Base-by-base conservation (phyloP, 2,329 filamentous ascomycete genomes). In the Exophiala xenobiotica region DNA sequence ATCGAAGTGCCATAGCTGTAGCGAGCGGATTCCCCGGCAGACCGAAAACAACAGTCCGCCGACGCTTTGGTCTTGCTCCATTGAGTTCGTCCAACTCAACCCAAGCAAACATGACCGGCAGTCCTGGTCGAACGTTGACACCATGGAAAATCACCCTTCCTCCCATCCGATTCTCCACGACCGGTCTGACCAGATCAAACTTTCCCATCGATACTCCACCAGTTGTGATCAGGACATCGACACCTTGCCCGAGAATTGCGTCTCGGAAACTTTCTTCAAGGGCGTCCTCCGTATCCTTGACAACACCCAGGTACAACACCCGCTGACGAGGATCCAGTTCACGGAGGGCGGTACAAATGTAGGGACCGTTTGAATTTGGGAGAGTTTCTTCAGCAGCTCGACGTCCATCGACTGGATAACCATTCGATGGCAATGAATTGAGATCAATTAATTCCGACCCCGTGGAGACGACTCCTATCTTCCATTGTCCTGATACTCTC, bases 171-270 rank as follows among this genome's bases (percentile, higher is more conserved):
- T 43, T 27, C 33, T 61, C 53, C 6, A 67, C 19, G 6, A 59
- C 60, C 0, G 23, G 14, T 2, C 59, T 52, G 2, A 68, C 45
- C 31, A 64, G 57, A 35, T 67, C 65, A 45, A 53, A 66, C 42
- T 51, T 58, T 1, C 66, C 66, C 20, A 53, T 59, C 1, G 65
- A 66, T 3, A 67, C 64, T 6, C 54, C 65, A 2, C 66, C 66
- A 11, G 62, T 65, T 2, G 60, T 61, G 6, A 68, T 54, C 8
- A 68, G 23, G 3, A 64, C 31, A 39, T 67, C 65, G 3, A 60
- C 63, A 6, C 22, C 14, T 53, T 11, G 20, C 33, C 12, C 2
- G 18, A 14, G 2, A 24, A 47, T 22, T 31, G 27, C 44, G 4
- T 33, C n/a, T 9, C 20, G 22, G 12, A 64, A 52, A 11, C 42